Evolutionary conservation across 768 basidiomycete species (phyloP), one percentile per base, ranked within the genome.

Genomic region (Termitomyces sp.): DNA sequence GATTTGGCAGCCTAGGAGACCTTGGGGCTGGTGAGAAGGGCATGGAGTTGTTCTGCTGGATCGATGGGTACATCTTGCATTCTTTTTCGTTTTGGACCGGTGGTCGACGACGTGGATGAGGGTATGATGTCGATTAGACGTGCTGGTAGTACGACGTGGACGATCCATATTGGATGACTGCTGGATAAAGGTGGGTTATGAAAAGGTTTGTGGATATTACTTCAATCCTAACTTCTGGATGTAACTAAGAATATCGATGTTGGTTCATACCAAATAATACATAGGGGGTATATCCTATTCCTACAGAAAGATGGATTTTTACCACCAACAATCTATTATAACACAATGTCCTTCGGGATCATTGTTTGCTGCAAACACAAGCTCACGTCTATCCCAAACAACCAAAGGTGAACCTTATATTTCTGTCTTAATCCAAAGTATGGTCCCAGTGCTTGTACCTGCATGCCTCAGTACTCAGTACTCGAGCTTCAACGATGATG

Each of bases 91-190:
- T 63, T 63, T 50, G 36, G 6, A 2, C 59, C 54, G 41, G 63
- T 50, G 53, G 54, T 61, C 15, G 44, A 31, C 16, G 42, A 20
- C 22, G 54, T n/a, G n/a, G n/a, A n/a, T n/a, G n/a, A n/a, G n/a
- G n/a, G 42, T 16, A 55, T 2, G 4, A 39, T 48, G 13, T 58
- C 61, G 2, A 44, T 58, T 1, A 58, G 45, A 49, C 60, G 53
- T 45, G 42, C 41, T 52, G 63, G 58, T 30, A 30, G 60, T 31
- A 47, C 65, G 65, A 44, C 62, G 62, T 20, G 65, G 65, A 44
- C 65, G 65, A 31, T 63, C 61, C 64, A 65, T 65, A 12, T 8
- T 52, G 15, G 12, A 15, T 51, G n/a, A 12, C 36, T 37, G 54
- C 31, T 13, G 42, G 34, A 45, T 18, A 18, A 41, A 36, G 3